Evolutionary conservation across 805 yeast species (phyloP).

Genomic region (Sungouiella thailandica): DNA sequence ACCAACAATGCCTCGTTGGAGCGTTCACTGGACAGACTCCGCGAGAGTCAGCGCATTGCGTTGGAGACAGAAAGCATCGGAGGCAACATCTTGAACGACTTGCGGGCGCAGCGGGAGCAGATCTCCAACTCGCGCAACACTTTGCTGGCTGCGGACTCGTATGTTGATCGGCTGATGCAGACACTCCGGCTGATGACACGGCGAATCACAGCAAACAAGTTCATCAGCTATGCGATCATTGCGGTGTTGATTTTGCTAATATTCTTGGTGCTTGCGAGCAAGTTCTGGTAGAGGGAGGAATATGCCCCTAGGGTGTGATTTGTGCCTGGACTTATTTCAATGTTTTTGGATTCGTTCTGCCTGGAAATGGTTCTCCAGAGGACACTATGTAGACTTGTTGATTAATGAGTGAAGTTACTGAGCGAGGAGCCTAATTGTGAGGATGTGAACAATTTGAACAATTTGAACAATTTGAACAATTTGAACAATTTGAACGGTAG

Average conservation of each 20-base stretch:
- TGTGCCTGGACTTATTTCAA: too few relatives aligned
- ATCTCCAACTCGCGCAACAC: conserved; percentile 81
- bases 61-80: conserved; percentile 90
- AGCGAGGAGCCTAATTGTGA: too few relatives aligned
- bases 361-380: too few relatives aligned
- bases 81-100: conserved; percentile 79
- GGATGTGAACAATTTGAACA: too few relatives aligned
- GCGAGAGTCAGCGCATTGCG: conserved; percentile 87
- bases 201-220: conserved; percentile 84
- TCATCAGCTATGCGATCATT: conserved; percentile 86
- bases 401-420: too few relatives aligned
- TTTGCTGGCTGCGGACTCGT: conserved; percentile 82
- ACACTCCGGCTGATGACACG: conserved; percentile 90
- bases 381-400: too few relatives aligned
- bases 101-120: conserved; percentile 92
- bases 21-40: conserved; percentile 73
- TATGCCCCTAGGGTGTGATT: too few relatives aligned
- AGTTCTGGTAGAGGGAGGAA: conserved; percentile 57
- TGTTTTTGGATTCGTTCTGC: too few relatives aligned
- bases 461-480: too few relatives aligned
- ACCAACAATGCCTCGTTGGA: conserved; percentile 76
- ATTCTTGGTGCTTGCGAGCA: conserved; percentile 75
- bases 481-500: too few relatives aligned
- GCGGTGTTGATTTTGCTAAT: conserved; percentile 81
- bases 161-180: conserved; percentile 83